Percentiles rank a stretch among this genome's conserved stretches.
Evolutionary conservation across 1,139 yeast genomes (phyloP).

Genomic region (Candida tetrigidarum): DNA sequence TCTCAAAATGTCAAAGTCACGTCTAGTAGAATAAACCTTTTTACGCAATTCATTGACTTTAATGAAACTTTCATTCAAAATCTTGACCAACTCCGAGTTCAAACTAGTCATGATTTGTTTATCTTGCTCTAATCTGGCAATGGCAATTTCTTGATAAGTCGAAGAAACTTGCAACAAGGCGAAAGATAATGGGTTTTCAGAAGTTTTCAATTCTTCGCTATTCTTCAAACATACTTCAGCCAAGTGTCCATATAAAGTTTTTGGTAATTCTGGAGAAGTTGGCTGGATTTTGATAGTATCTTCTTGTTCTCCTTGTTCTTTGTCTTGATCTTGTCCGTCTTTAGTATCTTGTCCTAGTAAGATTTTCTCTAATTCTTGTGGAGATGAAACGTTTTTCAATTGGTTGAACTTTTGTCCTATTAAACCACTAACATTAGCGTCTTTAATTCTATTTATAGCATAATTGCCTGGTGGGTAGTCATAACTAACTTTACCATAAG

Average conservation of each 20-base stretch:
- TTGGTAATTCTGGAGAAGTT: constrained; percentile 38
- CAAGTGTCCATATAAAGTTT: constrained; percentile 51
- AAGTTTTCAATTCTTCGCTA: constrained; percentile 44
- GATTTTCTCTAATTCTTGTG: constrained; percentile 65
- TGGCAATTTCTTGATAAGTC: constrained; percentile 62
- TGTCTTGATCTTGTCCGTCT: neutral
- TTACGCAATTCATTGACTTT: constrained; percentile 65
- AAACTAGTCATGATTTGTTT: constrained; percentile 58
- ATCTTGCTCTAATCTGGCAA: constrained; percentile 68
- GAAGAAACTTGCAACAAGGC: constrained; percentile 61
- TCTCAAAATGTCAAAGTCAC: constrained; percentile 71
- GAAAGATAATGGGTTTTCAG: constrained; percentile 52
- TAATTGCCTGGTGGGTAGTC: constrained; percentile 75
- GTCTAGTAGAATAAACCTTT: constrained; percentile 69
- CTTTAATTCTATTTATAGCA: constrained; percentile 49
- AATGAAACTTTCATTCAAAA: constrained; percentile 60
- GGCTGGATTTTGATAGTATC: constrained; percentile 35
- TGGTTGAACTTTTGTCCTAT: constrained; percentile 59
- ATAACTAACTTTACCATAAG: constrained; percentile 67
- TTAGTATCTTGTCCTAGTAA: constrained; percentile 35
- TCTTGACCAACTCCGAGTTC: constrained; percentile 54
- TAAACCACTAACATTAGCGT: constrained; percentile 63
- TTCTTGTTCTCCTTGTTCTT: constrained; percentile 18
- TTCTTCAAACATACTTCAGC: constrained; percentile 39
- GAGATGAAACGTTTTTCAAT: constrained; percentile 61